These are phyloP conservation scores for Clavispora fructus DNA, from an alignment of 805 yeast genomes.

Conservation along the genomic window DNA sequence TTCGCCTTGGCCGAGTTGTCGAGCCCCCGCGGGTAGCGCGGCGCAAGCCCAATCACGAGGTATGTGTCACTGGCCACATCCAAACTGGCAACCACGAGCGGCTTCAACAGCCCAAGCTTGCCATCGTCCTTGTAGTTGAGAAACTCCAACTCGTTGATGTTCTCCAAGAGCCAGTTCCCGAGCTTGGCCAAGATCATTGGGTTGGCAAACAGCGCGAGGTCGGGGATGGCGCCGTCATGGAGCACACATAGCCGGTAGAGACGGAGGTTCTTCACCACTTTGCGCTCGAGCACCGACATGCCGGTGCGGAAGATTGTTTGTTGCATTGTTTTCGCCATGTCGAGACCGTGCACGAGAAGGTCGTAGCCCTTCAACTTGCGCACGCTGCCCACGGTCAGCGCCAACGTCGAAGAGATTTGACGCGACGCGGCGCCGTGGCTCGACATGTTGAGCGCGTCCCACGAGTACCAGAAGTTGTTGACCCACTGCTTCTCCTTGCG, in stretches of 20 bases:
- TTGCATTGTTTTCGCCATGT: conserved; percentile 78
- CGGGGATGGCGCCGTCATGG: conserved; percentile 74
- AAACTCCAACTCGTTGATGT: conserved; percentile 73
- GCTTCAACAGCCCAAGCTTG: conserved; percentile 43
- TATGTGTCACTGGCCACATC: conserved; percentile 72
- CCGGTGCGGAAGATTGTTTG: conserved; percentile 83
- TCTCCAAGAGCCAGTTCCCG: conserved; percentile 89
- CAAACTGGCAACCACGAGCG: conserved; percentile 80
- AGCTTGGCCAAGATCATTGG: conserved; percentile 80
- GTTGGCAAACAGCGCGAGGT: conserved; percentile 68
- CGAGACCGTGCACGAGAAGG: conserved; percentile 62
- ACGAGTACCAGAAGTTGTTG: conserved; percentile 59
- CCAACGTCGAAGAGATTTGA: conserved; percentile 12
- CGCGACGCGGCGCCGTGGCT: conserved; percentile 15
- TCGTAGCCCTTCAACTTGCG: conserved; percentile 43
- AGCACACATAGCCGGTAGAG: conserved; percentile 82
- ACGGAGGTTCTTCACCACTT: conserved; percentile 70
- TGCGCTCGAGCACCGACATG: conserved; percentile 80
- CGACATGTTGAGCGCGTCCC: conserved; percentile 45
- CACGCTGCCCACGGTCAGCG: conserved; percentile 10
- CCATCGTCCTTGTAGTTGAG: conserved; percentile 16
- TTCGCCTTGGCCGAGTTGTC: conserved; percentile 32
- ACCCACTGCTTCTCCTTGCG: conserved; percentile 64
- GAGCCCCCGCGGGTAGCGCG: conserved; percentile 59
- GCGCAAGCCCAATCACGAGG: conserved; percentile 84